phyloP scores from a whole-genome alignment of 805 yeast species.

The Kregervanrija delftensis region DNA sequence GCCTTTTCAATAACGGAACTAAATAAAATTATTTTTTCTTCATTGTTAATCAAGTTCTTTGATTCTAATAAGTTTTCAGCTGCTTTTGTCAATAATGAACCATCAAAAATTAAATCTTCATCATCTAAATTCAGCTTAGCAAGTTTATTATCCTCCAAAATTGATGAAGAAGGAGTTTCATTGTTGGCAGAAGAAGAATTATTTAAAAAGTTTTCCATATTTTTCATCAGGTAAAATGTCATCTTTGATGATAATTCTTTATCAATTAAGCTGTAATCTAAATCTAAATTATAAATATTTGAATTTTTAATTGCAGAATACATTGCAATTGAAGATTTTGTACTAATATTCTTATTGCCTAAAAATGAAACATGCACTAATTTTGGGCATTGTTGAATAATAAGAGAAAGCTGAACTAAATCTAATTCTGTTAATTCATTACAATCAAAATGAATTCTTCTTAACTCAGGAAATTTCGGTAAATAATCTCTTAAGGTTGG shows the following conservation, averaged over 20 bases:
- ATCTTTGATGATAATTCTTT: conserved; percentile 48
- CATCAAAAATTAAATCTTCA: conserved; percentile 70
- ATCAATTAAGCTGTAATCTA: conserved; percentile 45
- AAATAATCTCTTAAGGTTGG: conserved; percentile 36
- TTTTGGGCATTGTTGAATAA: conserved; percentile 40
- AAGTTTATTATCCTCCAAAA: neutral
- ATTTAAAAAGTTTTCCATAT: conserved; percentile 42
- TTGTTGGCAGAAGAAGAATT: conserved; percentile 18
- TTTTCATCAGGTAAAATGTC: conserved; percentile 50
- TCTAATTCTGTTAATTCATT: conserved; percentile 41
- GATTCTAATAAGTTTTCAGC: conserved; percentile 57
- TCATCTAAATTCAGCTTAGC: conserved; percentile 14
- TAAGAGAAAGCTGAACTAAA: conserved; percentile 41
- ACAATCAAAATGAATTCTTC: conserved; percentile 49
- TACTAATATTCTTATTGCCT: conserved; percentile 41
- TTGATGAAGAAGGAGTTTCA: neutral
- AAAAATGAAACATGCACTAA: conserved; percentile 47
- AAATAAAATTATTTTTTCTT: conserved; percentile 37
- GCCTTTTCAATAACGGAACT: conserved; percentile 48
- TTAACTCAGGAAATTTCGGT: conserved; percentile 38
- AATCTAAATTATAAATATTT: conserved; percentile 43
- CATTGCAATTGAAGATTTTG: conserved; percentile 40
- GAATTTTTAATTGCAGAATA: conserved; percentile 44
- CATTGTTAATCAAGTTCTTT: conserved; percentile 24
- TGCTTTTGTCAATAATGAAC: conserved; percentile 64